Evolutionary conservation across 1,284 basidiomycete species (phyloP), one percentile per base, ranked within the genome.

Genomic region (Moesziomyces globuligerus): DNA sequence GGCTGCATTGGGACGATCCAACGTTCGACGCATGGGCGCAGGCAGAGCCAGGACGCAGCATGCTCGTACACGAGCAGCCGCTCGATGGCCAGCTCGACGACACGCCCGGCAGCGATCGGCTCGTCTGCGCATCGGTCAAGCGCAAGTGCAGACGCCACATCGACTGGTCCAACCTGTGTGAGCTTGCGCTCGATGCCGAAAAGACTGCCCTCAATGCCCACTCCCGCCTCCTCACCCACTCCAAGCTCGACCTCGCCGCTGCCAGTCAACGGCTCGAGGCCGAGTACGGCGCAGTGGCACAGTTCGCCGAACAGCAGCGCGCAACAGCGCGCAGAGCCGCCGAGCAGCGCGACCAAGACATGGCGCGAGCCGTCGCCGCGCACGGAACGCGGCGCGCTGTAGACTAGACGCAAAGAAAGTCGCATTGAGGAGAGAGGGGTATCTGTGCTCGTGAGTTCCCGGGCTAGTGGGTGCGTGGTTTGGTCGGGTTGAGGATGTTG

Each of bases 81-180:
- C 42, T 72, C 11, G 60, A 68, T 43, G 70, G 64, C n/a, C 13
- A 36, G 6, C 41, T 64, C 28, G 55, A 67, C 13, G 62, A 72
- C 25, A 8, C 34, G 3, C 5, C 23, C 7, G 46, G 40, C 10
- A 1, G n/a, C 3, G 29, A 44, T 9, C 47, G 15, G 8, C n/a
- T 42, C 23, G 25, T 74, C 3, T 74, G 72, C n/a, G 57, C 39
- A 3, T 21, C 32, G 9, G 48, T 58, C 6, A 71, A 68, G 21
- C 54, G 72, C 29, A 74, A 68, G 25, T 74, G 72, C 40, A 50
- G 56, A 23, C 40, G 67, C 10, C 72, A 74, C 38, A 6, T 53
- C 3, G 72, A 71, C 15, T 74, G 72, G 72, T 54, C 60, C 7
- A 64, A 70, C 24, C 46, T 70, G 23, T 58, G 59, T 51, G 67